Conservation (phyloP, 805 yeast species). For the Spathaspora passalidarum region DNA sequence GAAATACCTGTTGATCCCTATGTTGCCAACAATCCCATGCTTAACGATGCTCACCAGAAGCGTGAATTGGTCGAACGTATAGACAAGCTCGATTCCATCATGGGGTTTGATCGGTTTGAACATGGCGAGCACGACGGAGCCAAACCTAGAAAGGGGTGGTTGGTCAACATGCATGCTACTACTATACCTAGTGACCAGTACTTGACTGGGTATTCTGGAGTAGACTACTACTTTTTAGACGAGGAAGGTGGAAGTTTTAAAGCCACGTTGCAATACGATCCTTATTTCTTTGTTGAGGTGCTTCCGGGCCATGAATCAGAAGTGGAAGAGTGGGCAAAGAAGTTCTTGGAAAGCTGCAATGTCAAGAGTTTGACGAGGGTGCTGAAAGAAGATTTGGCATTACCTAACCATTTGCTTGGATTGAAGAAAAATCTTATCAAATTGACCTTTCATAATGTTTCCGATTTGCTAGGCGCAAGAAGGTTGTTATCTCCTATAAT, state of each 20-base stretch:
- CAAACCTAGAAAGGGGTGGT: constrained; percentile 74
- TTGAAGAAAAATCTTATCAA: constrained; percentile 60
- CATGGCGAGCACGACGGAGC: constrained; percentile 57
- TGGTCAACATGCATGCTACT: constrained; percentile 91
- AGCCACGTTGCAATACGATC: constrained; percentile 77
- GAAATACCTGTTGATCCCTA: constrained; percentile 18
- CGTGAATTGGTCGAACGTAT: constrained; percentile 54
- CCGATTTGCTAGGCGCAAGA: constrained; percentile 75
- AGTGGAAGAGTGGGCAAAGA: constrained; percentile 80
- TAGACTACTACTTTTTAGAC: constrained; percentile 90
- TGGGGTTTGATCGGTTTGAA: constrained; percentile 86
- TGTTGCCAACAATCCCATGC: constrained; percentile 33
- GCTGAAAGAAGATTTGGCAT: constrained; percentile 71
- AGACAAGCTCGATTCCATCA: constrained; percentile 69
- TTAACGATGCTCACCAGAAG: constrained; percentile 38
- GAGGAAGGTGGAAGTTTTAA: constrained; percentile 97
- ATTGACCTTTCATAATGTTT: constrained; percentile 69
- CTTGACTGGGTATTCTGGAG: constrained; percentile 76
- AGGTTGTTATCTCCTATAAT: constrained; percentile 67
- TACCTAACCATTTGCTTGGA: constrained; percentile 88
- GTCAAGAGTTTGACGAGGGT: constrained; percentile 56
- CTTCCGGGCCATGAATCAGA: constrained; percentile 63
- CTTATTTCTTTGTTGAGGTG: constrained; percentile 76
- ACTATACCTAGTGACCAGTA: constrained; percentile 57
- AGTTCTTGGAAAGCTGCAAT: constrained; percentile 55